Evolutionary conservation across 768 basidiomycete genomes (phyloP), one percentile per base, ranked within the genome.

Genomic region (Boletus vermiculosoides): DNA sequence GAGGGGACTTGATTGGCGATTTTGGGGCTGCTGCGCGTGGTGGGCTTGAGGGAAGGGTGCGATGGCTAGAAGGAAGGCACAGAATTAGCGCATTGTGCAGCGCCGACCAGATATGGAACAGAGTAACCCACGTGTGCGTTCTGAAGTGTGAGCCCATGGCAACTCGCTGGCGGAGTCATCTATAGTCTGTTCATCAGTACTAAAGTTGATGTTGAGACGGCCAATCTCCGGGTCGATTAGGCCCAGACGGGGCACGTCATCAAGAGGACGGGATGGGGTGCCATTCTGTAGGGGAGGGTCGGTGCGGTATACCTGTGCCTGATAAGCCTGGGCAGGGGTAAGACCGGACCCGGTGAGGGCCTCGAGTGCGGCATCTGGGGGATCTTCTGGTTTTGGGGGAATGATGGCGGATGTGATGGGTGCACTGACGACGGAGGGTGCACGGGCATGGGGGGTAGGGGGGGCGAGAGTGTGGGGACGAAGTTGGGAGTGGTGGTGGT

Each of bases 311-410:
- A 90, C 79, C 69, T 92, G 88, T 9, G 85, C 83, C 66, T 90
- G 91, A 74, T 91, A 92, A 36, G 87, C 85, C 69, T 92, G 90
- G 11, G 88, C 87, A 44, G 88, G 84, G 4, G 88, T 88, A 50
- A 90, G 79, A 4, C 83, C 85, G 36, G 79, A 74, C 53, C 74
- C 77, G 18, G 77, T 73, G 45, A 76, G 63, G 23, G 71, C 70
- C 58, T 84, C 82, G 59, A 76, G 75, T 45, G 65, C 66, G 9
- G 75, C 67, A 69, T 82, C 81, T 63, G 78, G 76, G 44, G 78
- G 77, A 61, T 83, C 81, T 58, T 80, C 79, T 54, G 77, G 80
- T 53, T 68, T 76, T 5, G 79, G 78, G 33, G 74, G 61, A 41
- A 82, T 77, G 65, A 79, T 69, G 25, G 80, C 80, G 40, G 75